Percentiles rank a stretch among this genome's conserved stretches.
Conservation (phyloP, 2,329 filamentous ascomycete species). For the Septoria petroselini region DNA sequence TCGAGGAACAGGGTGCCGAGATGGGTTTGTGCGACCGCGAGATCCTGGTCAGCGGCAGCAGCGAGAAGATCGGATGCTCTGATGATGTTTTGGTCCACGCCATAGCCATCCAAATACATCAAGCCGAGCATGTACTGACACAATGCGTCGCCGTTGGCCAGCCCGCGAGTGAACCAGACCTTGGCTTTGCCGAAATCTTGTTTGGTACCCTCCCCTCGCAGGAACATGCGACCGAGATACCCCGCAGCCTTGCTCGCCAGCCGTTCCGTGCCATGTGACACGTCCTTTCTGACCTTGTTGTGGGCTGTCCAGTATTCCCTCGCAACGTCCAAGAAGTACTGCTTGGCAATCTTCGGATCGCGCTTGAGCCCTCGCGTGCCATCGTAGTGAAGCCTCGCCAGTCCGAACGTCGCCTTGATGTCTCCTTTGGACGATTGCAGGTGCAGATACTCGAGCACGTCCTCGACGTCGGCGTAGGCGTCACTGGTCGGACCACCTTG, state of each 20-base stretch:
- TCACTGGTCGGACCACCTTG: constrained; percentile 71
- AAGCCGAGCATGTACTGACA: constrained; percentile 82
- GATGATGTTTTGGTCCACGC: constrained; percentile 65
- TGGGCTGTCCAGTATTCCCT: constrained; percentile 74
- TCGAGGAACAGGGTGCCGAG: constrained; percentile 82
- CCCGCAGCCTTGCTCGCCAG: constrained; percentile 79
- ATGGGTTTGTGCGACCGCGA: constrained; percentile 74
- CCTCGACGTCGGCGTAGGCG: constrained; percentile 80
- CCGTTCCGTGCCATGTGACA: constrained; percentile 69
- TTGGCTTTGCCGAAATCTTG: constrained; percentile 74
- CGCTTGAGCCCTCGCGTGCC: constrained; percentile 71
- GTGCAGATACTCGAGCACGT: constrained; percentile 91
- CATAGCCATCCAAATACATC: constrained; percentile 77
- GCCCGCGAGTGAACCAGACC: constrained; percentile 79
- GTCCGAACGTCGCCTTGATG: constrained; percentile 77
- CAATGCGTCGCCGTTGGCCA: constrained; percentile 71
- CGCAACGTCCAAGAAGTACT: constrained; percentile 77
- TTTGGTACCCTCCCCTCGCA: constrained; percentile 78
- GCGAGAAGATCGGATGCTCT: constrained; percentile 74
- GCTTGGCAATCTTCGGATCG: constrained; percentile 69
- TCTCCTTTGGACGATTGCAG: constrained; percentile 88
- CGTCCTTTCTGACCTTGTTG: constrained; percentile 68
- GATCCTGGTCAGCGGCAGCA: constrained; percentile 76
- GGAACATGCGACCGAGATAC: constrained; percentile 82
- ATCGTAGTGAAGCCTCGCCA: constrained; percentile 85